Evolutionary conservation across 2,329 filamentous ascomycete species (phyloP), one percentile per base, ranked within the genome.

Genomic region (Thelonectria discophora): DNA sequence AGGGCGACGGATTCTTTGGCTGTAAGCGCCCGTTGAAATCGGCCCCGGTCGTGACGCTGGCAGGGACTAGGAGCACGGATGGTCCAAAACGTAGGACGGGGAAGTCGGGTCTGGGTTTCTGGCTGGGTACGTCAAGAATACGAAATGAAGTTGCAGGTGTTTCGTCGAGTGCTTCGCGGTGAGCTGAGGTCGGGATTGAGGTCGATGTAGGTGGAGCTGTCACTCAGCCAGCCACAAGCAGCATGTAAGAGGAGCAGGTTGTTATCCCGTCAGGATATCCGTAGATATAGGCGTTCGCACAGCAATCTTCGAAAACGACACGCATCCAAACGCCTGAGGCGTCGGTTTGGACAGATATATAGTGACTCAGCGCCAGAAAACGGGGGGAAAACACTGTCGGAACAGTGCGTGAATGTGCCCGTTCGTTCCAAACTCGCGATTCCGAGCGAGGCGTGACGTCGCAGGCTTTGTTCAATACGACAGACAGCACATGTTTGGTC

Each of bases 351-450:
- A 48, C 46, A 48, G 61, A 68, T 69, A 69, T 68, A 69, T 64
- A 61, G 65, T 72, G 70, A 72, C 63, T 72, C 69, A 65, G 58
- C 42, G 17, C 68, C 49, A 64, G 56, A 39, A 62, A 68, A 70
- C 69, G 65, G 68, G 69, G 69, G 67, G 70, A 68, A 66, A 67
- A 72, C 70, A 69, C 69, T 66, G 20, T 12, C 57, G 64, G 66
- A 72, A 59, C 61, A 69, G 68, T 45, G 57, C 57, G 49, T 64
- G 63, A 70, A 58, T 65, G 64, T 70, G 69, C 65, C 70, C 70
- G 62, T 60, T 66, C 60, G 20, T 63, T 62, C 64, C 68, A 72
- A 69, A 65, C 34, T 69, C 65, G 27, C 49, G 63, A 66, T 67
- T 58, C 64, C 50, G 46, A 34, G 54, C 49, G 55, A 45, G 48